These are phyloP conservation scores for Labyrinthula sp. DNA, from an alignment of 352 stramenopile species.

Conservation along the genomic window DNA sequence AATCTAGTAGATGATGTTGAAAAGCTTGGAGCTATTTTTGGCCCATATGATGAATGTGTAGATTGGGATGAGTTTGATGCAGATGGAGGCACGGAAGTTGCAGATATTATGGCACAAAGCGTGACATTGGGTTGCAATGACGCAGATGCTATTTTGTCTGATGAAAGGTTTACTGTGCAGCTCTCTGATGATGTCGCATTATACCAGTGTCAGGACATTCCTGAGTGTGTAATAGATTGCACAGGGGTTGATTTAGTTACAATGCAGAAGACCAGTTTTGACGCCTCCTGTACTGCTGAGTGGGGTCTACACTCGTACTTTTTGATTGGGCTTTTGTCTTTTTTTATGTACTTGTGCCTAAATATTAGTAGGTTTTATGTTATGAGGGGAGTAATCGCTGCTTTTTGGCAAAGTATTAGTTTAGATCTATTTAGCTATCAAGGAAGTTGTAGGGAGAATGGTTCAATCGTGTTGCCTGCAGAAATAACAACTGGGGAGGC, in stretches of 20 bases:
- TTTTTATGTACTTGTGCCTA: conserved; percentile 8
- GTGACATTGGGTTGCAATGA: background rate
- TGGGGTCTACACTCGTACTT: conserved; percentile 7
- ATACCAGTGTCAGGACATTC: conserved; percentile 13
- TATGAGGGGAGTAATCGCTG: conserved; percentile 8
- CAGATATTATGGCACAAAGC: background rate
- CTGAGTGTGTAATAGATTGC: conserved; percentile 5
- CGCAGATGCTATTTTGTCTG: background rate
- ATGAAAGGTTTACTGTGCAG: background rate
- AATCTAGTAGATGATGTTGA: conserved; percentile 5
- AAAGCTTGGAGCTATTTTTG: conserved; percentile 9
- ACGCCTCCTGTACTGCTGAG: conserved; percentile 18
- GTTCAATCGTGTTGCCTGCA: conserved; percentile 15
- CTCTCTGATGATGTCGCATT: background rate
- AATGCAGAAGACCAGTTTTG: conserved; percentile 7
- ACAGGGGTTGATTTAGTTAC: conserved; percentile 2
- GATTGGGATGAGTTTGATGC: conserved; percentile 12
- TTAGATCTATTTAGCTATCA: conserved; percentile 7
- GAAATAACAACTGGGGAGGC: conserved; percentile 12
- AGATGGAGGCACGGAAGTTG: background rate
- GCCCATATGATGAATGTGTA: background rate
- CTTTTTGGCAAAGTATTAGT: conserved; percentile 11
- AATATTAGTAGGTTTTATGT: conserved; percentile 17
- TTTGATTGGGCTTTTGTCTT: conserved; percentile 4
- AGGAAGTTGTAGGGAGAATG: conserved; percentile 7